Conservation (phyloP, 257 asterid genomes). For the Rhazya stricta region DNA sequence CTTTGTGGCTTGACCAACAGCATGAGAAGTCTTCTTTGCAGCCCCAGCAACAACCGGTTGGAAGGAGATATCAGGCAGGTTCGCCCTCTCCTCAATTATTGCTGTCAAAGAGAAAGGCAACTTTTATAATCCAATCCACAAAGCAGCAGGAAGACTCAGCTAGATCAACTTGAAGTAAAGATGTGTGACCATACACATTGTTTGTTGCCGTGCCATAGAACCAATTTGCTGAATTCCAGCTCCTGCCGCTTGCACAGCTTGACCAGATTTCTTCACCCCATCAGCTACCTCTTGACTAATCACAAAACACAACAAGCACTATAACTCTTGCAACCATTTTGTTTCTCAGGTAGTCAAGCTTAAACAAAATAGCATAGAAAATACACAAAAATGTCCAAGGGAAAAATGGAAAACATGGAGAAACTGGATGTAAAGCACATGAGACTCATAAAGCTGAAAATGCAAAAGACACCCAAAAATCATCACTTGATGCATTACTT, state of each 20-base stretch:
- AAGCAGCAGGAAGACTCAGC: conserved; percentile 1
- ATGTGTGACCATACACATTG: conserved; percentile 58
- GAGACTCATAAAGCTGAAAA: background rate
- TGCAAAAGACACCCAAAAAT: background rate
- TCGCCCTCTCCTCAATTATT: conserved; percentile 92
- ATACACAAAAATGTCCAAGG: background rate
- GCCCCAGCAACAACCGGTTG: conserved; percentile 86
- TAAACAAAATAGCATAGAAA: background rate
- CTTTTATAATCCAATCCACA: conserved; percentile 9
- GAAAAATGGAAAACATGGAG: background rate
- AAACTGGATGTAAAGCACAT: background rate
- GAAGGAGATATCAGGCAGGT: conserved; percentile 71
- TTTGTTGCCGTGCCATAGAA: conserved; percentile 70
- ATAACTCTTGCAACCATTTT: conserved; percentile 14
- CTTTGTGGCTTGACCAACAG: conserved; percentile 71
- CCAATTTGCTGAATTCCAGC: conserved; percentile 86
- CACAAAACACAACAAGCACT: conserved; percentile 21
- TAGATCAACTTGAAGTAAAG: conserved; percentile 10
- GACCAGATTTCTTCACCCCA: conserved; percentile 86
- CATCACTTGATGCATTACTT: background rate
- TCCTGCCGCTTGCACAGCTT: conserved; percentile 90
- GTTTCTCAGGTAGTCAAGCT: background rate
- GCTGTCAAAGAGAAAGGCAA: conserved; percentile 39
- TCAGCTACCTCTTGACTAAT: conserved; percentile 84
- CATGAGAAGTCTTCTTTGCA: conserved; percentile 81